These are phyloP conservation scores for Pseudocercospora pini-densiflorae DNA, from an alignment of 2,329 filamentous ascomycete species.

Conservation along the genomic window DNA sequence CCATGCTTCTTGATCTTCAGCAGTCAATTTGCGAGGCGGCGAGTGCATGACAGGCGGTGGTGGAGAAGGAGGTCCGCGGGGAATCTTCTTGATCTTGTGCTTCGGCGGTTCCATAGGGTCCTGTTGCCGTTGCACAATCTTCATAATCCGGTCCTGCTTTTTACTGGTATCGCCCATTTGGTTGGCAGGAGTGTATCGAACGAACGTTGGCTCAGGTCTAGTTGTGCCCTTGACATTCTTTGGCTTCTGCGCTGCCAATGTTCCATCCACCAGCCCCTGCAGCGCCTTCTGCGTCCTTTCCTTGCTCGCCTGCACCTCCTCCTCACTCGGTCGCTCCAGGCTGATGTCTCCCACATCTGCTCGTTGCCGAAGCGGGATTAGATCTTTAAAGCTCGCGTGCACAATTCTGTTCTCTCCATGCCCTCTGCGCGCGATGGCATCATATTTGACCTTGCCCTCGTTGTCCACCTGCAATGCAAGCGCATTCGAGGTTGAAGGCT, in stretches of 20 bases:
- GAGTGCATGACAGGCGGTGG: constrained; percentile 95
- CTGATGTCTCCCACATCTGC: constrained; percentile 93
- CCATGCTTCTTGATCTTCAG: constrained; percentile 97
- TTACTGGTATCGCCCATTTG: constrained; percentile 89
- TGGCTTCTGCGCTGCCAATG: constrained; percentile 89
- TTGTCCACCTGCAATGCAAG: constrained; percentile 89
- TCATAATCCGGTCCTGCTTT: constrained; percentile 96
- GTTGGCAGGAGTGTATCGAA: constrained; percentile 92
- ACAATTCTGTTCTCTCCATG: constrained; percentile 84
- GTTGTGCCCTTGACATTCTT: constrained; percentile 89
- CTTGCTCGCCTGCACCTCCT: constrained; percentile 81
- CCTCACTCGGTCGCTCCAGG: constrained; percentile 79
- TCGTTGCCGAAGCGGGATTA: constrained; percentile 90
- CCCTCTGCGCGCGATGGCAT: constrained; percentile 88
- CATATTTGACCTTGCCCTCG: constrained; percentile 94
- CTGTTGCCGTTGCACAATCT: constrained; percentile 91
- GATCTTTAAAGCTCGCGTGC: constrained; percentile 93
- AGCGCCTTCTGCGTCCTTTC: constrained; percentile 88
- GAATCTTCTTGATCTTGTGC: constrained; percentile 99
- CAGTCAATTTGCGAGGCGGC: constrained; percentile 90
- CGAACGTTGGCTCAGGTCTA: constrained; percentile 85
- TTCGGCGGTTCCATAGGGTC: constrained; percentile 98
- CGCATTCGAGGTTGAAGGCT: constrained; percentile 73
- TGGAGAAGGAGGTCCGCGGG: constrained; percentile 86
- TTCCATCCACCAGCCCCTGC: constrained; percentile 78